Evolutionary conservation across 2,329 filamentous ascomycete species (phyloP).

Genomic region (Clonostachys rhizophaga): DNA sequence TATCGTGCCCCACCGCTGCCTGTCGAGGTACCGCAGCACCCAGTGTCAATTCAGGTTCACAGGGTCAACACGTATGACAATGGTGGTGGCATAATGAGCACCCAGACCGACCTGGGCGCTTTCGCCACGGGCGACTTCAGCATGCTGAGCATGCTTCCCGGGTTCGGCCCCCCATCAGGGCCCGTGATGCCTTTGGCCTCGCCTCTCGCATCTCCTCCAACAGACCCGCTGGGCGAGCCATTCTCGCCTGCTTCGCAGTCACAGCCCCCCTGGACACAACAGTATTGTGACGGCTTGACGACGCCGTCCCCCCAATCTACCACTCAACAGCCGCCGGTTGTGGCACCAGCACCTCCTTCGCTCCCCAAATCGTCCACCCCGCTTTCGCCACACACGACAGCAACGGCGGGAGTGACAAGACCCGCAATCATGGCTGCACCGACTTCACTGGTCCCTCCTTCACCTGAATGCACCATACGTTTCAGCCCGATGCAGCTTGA

Average conservation of each 20-base stretch:
- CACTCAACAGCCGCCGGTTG: not conserved
- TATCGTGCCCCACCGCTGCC: slow-evolving; percentile 53
- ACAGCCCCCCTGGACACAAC: slow-evolving; percentile 26
- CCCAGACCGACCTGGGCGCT: slow-evolving; percentile 28
- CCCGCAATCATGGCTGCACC: not conserved
- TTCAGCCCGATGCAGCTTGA: slow-evolving; percentile 43
- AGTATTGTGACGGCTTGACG: slow-evolving; percentile 17
- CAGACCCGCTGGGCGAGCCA: slow-evolving; percentile 14
- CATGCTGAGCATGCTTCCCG: slow-evolving; percentile 41
- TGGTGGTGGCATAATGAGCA: slow-evolving; percentile 35
- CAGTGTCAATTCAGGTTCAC: slow-evolving; percentile 45
- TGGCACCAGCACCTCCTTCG: not conserved
- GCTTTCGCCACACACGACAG: not conserved
- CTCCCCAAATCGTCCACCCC: not conserved
- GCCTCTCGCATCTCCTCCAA: slow-evolving; percentile 10
- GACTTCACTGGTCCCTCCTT: not conserved
- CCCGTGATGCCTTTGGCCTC: slow-evolving; percentile 25
- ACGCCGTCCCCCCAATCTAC: slow-evolving; percentile 10
- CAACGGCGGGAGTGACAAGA: not conserved
- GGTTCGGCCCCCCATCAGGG: slow-evolving; percentile 18
- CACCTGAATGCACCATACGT: slow-evolving; percentile 26
- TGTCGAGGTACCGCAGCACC: slow-evolving; percentile 5
- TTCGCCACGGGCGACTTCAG: slow-evolving; percentile 38
- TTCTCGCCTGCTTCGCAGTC: slow-evolving; percentile 24
- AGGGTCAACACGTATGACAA: slow-evolving; percentile 42